A percentile compares a stretch with the other conserved stretches of the same genome.
These are phyloP conservation scores for Acanthamoeba lenticulata DNA, from an alignment of 208 protist species.

Conservation along the genomic window DNA sequence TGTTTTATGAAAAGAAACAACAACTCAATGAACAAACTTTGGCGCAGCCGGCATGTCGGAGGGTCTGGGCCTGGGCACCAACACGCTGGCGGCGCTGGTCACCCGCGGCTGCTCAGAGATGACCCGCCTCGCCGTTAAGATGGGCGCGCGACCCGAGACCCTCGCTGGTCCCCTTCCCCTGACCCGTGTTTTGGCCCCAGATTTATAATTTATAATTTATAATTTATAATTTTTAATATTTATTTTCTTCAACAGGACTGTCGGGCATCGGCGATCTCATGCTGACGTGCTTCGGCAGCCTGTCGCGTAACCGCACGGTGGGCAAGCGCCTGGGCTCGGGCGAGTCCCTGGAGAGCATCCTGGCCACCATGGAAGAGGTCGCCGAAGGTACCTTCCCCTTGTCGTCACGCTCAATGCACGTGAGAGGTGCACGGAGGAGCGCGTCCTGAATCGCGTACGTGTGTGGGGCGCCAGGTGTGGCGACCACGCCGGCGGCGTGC, in stretches of 20 bases:
- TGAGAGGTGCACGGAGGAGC: too few species aligned
- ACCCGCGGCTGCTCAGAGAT: constrained; percentile 78
- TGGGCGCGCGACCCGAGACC: constrained; percentile 73
- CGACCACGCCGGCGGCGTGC: constrained; percentile 67
- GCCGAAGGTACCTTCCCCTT: constrained; percentile 62
- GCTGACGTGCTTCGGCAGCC: constrained; percentile 79
- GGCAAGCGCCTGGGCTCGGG: constrained; percentile 74
- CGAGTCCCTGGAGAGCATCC: constrained; percentile 75
- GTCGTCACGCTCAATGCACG: too few species aligned
- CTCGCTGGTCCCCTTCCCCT: constrained; percentile 3
- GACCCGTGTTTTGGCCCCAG: neutral
- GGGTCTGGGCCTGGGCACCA: constrained; percentile 75
- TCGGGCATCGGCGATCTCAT: constrained; percentile 82
- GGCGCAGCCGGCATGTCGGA: constrained; percentile 70
- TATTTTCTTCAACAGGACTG: constrained; percentile 69
- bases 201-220: too few species aligned
- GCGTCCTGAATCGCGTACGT: too few species aligned
- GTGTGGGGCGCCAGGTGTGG: neutral
- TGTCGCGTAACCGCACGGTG: constrained; percentile 81
- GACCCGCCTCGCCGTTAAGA: constrained; percentile 65
- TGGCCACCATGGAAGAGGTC: constrained; percentile 69
- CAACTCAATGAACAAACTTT: too few species aligned
- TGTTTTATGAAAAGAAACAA: neutral
- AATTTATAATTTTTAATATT: too few species aligned
- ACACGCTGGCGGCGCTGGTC: constrained; percentile 78